Percentiles rank a stretch among this genome's conserved stretches.
Evolutionary conservation across 2,329 filamentous ascomycete genomes (phyloP).

Genomic region (Zymoseptoria tritici): DNA sequence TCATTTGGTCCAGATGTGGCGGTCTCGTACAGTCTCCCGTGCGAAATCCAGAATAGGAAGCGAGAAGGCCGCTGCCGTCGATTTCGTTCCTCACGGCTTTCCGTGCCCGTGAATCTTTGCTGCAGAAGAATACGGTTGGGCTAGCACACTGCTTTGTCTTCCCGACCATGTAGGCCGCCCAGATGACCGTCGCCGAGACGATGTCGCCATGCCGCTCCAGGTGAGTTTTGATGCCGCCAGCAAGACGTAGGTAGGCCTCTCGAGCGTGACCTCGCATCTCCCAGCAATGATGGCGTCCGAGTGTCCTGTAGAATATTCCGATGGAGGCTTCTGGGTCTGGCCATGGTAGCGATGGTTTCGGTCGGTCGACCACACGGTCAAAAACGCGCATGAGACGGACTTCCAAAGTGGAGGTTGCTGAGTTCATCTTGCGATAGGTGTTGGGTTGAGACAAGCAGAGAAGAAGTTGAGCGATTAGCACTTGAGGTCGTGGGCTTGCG

Average conservation of each 20-base stretch:
- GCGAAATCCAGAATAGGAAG: neutral
- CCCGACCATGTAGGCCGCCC: constrained; percentile 7
- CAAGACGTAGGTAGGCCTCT: constrained; percentile 1
- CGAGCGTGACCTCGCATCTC: constrained; percentile 4
- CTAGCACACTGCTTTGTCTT: constrained; percentile 1
- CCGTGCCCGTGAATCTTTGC: constrained; percentile 1
- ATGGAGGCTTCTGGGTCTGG: constrained; percentile 4
- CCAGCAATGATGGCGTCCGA: constrained; percentile 5
- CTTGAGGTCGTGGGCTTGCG: too few species aligned
- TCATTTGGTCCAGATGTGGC: constrained; percentile 2
- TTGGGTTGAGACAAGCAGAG: neutral
- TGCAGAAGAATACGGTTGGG: constrained; percentile 6
- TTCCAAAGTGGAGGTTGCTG: constrained; percentile 1
- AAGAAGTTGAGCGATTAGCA: neutral
- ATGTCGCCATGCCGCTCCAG: constrained; percentile 3
- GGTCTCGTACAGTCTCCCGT: constrained; percentile 6
- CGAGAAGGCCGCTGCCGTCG: constrained; percentile 2
- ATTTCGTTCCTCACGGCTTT: constrained; percentile 1
- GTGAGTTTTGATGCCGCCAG: constrained; percentile 4
- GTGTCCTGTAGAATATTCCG: neutral
- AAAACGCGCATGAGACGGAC: neutral
- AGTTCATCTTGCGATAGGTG: neutral
- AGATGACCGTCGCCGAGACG: constrained; percentile 1
- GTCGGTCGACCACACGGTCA: neutral
- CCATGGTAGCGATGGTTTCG: neutral